Base-by-base conservation (phyloP, 495 filamentous ascomycete species). In the Chaetomium fimeti region DNA sequence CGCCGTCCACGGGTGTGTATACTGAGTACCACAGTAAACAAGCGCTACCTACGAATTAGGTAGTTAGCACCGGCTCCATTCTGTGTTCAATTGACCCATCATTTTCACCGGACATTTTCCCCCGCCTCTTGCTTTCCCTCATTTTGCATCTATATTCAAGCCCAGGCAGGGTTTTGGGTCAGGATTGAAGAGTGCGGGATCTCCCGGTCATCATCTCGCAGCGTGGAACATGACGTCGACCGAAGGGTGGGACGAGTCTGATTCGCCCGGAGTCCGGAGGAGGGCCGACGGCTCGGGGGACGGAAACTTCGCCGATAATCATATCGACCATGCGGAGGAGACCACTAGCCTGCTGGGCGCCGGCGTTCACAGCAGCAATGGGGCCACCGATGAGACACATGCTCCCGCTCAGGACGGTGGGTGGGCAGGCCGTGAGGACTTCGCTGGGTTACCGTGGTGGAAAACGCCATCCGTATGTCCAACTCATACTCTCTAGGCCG, bases 401-500 rank as follows among this genome's bases (percentile, higher is more conserved):
- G 61, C 54, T 8, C 61, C 49, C 16, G 20, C 29, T 20, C 60
- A 24, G 36, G 70, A 69, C 20, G 72, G 68, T 16, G 69, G 60
- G 57, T 81, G 78, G 78, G 70, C 63, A 43, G 71, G 83, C 25
- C 69, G 76, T 20, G 78, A 76, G 12, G 89, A 92, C 61, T 90
- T 89, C 63, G 78, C 81, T 47, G 83, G 81, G 3, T 68, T 88
- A 57, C 83, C 87, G 20, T 90, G 88, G 88, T 90, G 86, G 83
- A 85, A 81, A 67, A 85, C 66, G 67, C 91, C 91, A 22, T 90
- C 88, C 27, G 90, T 92, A 78, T 69, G 85, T 69, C 16, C 2
- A 29, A 20, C n/a, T 1, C 52, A 55, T 29, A 6, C 20, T 62
- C 51, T 11, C 12, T 27, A 28, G 7, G 24, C 25, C n/a, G 32